Evolutionary conservation across 1,284 basidiomycete species (phyloP), one percentile per base, ranked within the genome.

Genomic region (Laetiporus sulphureus): DNA sequence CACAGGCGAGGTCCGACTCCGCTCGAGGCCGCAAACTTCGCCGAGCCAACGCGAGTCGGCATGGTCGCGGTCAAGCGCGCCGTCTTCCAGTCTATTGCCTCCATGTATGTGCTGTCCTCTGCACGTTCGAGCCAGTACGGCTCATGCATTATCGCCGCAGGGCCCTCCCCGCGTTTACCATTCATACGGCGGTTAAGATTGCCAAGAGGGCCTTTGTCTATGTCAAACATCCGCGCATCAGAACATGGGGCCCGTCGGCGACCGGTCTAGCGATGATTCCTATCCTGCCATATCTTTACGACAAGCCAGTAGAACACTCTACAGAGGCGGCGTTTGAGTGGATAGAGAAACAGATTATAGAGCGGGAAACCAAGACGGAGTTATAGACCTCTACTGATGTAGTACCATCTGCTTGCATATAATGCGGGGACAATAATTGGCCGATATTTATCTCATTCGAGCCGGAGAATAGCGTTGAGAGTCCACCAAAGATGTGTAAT

Each of bases 11-110:
- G 89, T 1, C 89, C 90, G 2, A 72, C 78, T 13, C 68, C 83
- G 1, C 59, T 82, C 25, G 86, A 92, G 65, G 83, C 83, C 6
- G 76, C 75, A 31, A 73, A 86, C 63, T 83, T 90, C 56, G 82
- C 85, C 12, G 88, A 91, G 60, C 72, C 79, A 2, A 82, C 80
- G 21, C 75, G 89, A 29, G 62, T 91, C 24, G 72, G 71, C 6
- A 71, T 91, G 59, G 68, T 80, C 19, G 86, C 83, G 16, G 79
- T 80, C 38, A 82, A 91, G 61, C 77, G 87, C 54, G 83, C 84
- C 2, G 73, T 81, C 6, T 95, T 95, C 67, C 91, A 95, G 62
- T 84, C 81, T n/a, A 69, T 91, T 27, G 91, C 91, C 3, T 91
- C 87, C 25, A 93, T 94, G 89, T 85, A 55, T 38, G 74, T 65